Conservation (phyloP, 371 early-diverging fungal genomes). For the Circinella minor region DNA sequence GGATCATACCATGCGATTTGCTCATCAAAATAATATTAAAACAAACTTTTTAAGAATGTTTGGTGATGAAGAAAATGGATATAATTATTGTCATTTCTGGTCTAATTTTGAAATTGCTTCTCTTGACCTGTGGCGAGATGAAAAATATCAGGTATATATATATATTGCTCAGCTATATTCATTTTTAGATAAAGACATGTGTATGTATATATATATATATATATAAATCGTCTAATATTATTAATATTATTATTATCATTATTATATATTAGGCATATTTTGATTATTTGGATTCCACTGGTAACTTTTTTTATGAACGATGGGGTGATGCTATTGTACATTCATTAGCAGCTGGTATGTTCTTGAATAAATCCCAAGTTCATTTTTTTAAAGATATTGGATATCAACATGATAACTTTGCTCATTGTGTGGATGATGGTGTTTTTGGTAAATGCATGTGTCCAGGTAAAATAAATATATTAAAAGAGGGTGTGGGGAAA, state of each 20-base stretch:
- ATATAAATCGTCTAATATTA: neutral
- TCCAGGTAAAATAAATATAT: conserved; percentile 28
- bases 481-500: too few relatives aligned
- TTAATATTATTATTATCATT: neutral
- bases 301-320: conserved; percentile 93
- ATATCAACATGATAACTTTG: conserved; percentile 60
- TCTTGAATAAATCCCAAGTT: conserved; percentile 76
- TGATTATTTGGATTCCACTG: conserved; percentile 76
- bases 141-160: conserved; percentile 61
- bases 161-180: too few relatives aligned
- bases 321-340: conserved; percentile 98
- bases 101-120: conserved; percentile 92
- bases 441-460: conserved; percentile 47
- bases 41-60: conserved; percentile 45
- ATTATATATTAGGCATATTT: conserved; percentile 60
- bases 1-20: conserved; percentile 68
- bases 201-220: neutral
- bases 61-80: conserved; percentile 43
- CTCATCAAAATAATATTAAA: conserved; percentile 39
- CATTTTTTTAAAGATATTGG: conserved; percentile 93
- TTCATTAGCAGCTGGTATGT: conserved; percentile 85
- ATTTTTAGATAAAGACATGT: too few relatives aligned
- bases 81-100: conserved; percentile 87
- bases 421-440: conserved; percentile 47
- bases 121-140: conserved; percentile 75